Evolutionary conservation across 257 asterid species (phyloP).

Genomic region (Leptodermis oblonga): DNA sequence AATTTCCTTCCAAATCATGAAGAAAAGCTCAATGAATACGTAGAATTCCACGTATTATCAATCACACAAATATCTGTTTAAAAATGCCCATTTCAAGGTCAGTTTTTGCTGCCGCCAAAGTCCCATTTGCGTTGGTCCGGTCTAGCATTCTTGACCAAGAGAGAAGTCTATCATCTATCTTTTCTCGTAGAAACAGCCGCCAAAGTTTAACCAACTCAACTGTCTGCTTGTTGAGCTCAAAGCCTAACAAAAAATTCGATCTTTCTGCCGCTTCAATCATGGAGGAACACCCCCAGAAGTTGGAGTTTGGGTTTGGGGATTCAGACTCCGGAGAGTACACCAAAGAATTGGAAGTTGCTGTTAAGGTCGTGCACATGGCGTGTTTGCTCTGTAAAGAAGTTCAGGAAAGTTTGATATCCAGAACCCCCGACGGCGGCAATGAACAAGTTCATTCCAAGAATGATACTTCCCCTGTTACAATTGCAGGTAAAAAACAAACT

Average conservation of each 20-base stretch:
- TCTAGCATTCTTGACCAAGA: slow-evolving; percentile 12
- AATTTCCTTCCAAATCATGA: too few relatives aligned
- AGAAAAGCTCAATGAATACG: too few relatives aligned
- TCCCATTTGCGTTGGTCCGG: slow-evolving; percentile 17
- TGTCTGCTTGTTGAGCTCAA: slow-evolving; percentile 19
- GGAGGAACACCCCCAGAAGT: slow-evolving; percentile 26
- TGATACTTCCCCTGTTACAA: slow-evolving; percentile 73
- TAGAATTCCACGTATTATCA: too few relatives aligned
- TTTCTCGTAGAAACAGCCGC: slow-evolving; percentile 12
- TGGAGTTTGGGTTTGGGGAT: slow-evolving; percentile 23
- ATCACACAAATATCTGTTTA: too few relatives aligned
- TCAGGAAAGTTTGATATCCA: slow-evolving; percentile 41
- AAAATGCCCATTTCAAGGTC: slow-evolving; percentile 42
- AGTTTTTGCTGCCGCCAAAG: slow-evolving; percentile 27
- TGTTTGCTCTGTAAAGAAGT: slow-evolving; percentile 57
- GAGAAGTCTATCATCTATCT: slow-evolving; percentile 9
- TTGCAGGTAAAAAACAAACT: slow-evolving; percentile 51
- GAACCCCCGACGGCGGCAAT: slow-evolving; percentile 12
- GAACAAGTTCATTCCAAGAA: slow-evolving; percentile 54
- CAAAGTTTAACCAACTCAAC: slow-evolving; percentile 11
- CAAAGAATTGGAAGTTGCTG: slow-evolving; percentile 60
- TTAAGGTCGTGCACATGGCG: slow-evolving; percentile 84
- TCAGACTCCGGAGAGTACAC: slow-evolving; percentile 24
- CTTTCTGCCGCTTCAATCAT: slow-evolving; percentile 28
- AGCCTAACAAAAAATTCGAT: slow-evolving; percentile 16